These are phyloP conservation scores for Candida succiphila DNA, from an alignment of 805 yeast species.

Conservation along the genomic window DNA sequence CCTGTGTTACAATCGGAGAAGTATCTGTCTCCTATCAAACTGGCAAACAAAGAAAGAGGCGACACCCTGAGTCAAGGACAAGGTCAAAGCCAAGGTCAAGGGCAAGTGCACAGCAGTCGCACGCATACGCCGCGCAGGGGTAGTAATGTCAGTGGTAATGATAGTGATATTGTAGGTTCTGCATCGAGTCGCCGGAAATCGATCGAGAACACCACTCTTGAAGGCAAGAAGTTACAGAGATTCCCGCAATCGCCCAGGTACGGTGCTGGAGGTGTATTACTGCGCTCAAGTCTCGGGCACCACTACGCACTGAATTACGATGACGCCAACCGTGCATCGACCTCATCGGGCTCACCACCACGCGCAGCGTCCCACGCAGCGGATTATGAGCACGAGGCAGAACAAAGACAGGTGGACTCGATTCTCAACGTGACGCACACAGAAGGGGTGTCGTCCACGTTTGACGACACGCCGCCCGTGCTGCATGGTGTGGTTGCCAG, in stretches of 20 bases:
- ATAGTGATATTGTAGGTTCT: neutral
- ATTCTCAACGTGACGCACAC: no score
- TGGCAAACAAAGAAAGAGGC: neutral
- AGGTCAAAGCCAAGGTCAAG: neutral
- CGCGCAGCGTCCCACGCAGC: no score
- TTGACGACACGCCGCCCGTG: no score
- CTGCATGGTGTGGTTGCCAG: no score
- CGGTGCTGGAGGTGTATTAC: conserved; percentile 26
- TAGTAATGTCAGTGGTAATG: neutral
- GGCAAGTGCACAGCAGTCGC: no score
- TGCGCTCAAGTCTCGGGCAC: conserved; percentile 18
- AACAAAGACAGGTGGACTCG: no score
- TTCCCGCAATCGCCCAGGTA: conserved; percentile 40
- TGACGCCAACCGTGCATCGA: no score
- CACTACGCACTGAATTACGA: conserved; percentile 8
- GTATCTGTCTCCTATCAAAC: conserved; percentile 8
- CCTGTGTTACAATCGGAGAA: conserved; percentile 17
- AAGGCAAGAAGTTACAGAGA: conserved; percentile 10
- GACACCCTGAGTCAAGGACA: conserved; percentile 1
- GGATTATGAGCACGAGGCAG: no score
- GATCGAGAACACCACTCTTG: neutral
- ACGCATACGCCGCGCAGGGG: no score
- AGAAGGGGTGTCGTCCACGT: no score
- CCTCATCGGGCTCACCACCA: no score
- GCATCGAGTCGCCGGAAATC: no score